Base-by-base conservation (phyloP, 768 basidiomycete genomes). In the Leccinum uliginosum region DNA sequence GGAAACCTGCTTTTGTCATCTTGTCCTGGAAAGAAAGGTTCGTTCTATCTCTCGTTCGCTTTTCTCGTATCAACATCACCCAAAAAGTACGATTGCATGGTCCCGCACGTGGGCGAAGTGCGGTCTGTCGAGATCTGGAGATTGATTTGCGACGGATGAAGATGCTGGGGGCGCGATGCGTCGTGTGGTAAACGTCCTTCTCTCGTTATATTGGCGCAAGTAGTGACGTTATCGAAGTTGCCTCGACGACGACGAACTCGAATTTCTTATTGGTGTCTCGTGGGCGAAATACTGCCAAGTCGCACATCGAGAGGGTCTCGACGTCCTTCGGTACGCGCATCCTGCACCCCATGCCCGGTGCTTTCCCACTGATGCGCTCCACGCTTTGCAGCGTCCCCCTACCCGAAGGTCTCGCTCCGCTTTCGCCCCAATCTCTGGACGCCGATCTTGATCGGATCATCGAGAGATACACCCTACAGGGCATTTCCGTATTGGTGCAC, bases 11-110 rank as follows among this genome's bases (percentile, higher is more conserved):
- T 87, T 51, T 71, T 98, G 30, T 93, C 90, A 6, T 93, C 91
- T 6, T 98, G 96, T 74, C 95, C 95, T 3, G 95, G 95, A 4
- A 98, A 98, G 73, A 93, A 97, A 80, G 86, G 88, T 86, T 29
- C 10, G 71, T 57, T 26, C 7, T 38, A 38, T 53, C 19, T 51
- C n/a, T 29, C 45, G 3, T 8, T 15, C 53, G 8, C 27, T 3
- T 38, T 17, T 21, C 40, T 49, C 17, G 2, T 23, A 43, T 50
- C 27, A 19, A 61, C 46, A 17, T 35, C 43, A 15, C 48, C 40
- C 38, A 48, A 7, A 50, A 52, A 90, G 88, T 91, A 17, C 83
- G 91, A 54, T 74, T 91, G 24, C 77, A 77, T 51, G 91, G 91
- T 3, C 87, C 90, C 29, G 80, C 87, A 10, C 85, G 84, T 65